Conservation (phyloP, 2,329 filamentous ascomycete genomes). For the Trichothecium roseum region DNA sequence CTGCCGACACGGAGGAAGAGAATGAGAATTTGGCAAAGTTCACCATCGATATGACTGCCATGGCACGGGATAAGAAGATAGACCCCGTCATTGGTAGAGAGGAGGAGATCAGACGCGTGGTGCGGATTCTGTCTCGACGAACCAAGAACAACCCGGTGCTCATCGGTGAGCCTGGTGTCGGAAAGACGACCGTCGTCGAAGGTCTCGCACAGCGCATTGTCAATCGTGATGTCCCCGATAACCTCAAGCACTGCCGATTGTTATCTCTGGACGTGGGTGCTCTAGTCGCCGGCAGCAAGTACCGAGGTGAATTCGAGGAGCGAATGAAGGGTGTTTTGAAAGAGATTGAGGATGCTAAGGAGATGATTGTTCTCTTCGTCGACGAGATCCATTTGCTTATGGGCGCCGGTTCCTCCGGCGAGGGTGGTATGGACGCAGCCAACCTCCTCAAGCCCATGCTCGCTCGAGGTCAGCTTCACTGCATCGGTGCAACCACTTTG, state of each 20-base stretch:
- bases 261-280: conserved; percentile 93
- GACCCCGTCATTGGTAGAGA: conserved; percentile 95
- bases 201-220: conserved; percentile 91
- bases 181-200: conserved; percentile 97
- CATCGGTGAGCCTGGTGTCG: conserved; percentile 95
- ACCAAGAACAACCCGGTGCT: conserved; percentile 99
- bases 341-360: conserved; percentile 88
- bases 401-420: conserved; percentile 88
- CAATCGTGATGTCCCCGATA: conserved; percentile 92
- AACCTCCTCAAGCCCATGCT: conserved; percentile 98
- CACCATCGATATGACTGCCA: conserved; percentile 94
- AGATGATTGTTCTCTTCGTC: conserved; percentile 96
- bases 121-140: conserved; percentile 82
- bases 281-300: conserved; percentile 94
- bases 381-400: conserved; percentile 98
- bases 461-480: conserved; percentile 90
- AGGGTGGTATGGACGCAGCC: conserved; percentile 97
- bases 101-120: conserved; percentile 85
- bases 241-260: conserved; percentile 84
- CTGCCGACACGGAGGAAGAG: conserved; percentile 83
- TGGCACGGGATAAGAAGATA: conserved; percentile 95
- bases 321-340: conserved; percentile 98
- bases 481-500: conserved; percentile 92
- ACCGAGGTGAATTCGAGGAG: conserved; percentile 96
- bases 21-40: conserved; percentile 97